These are phyloP conservation scores for Hygrophorus pudorinus DNA, from an alignment of 768 basidiomycete genomes.

Conservation along the genomic window DNA sequence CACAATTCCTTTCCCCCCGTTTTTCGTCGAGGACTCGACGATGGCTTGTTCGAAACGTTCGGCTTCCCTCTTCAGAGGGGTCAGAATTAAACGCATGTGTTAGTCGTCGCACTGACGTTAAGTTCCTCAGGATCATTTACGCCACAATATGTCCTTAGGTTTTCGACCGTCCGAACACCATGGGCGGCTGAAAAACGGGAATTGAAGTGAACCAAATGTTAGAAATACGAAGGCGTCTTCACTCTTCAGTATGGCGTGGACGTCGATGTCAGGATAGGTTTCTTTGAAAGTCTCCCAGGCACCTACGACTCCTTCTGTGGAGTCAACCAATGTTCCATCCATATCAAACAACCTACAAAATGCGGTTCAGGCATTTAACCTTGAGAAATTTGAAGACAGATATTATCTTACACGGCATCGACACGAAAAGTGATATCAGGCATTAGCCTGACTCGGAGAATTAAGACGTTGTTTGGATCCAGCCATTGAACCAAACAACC, in stretches of 20 bases:
- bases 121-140: constrained; percentile 59
- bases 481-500: constrained; percentile 27
- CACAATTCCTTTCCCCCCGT: constrained; percentile 54
- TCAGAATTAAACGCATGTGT: constrained; percentile 5
- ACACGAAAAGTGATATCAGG: constrained; percentile 9
- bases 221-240: constrained; percentile 16
- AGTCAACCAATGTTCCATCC: constrained; percentile 79
- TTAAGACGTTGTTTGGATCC: constrained; percentile 24
- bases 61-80: constrained; percentile 46
- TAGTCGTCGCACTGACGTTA: constrained; percentile 34
- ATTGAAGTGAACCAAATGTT: not conserved
- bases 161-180: constrained; percentile 79
- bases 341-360: constrained; percentile 61
- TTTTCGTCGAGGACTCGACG: constrained; percentile 43
- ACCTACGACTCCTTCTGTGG: constrained; percentile 70
- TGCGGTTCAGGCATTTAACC: not conserved
- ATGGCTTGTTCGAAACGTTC: constrained; percentile 75
- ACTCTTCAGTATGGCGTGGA: constrained; percentile 55
- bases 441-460: not conserved
- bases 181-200: constrained; percentile 45
- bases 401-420: constrained; percentile 33
- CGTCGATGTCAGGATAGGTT: constrained; percentile 58
- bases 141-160: constrained; percentile 61
- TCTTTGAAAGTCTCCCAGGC: constrained; percentile 75
- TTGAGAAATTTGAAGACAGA: not conserved